Conservation (phyloP, 2,329 filamentous ascomycete genomes). For the Dothistroma pini region DNA sequence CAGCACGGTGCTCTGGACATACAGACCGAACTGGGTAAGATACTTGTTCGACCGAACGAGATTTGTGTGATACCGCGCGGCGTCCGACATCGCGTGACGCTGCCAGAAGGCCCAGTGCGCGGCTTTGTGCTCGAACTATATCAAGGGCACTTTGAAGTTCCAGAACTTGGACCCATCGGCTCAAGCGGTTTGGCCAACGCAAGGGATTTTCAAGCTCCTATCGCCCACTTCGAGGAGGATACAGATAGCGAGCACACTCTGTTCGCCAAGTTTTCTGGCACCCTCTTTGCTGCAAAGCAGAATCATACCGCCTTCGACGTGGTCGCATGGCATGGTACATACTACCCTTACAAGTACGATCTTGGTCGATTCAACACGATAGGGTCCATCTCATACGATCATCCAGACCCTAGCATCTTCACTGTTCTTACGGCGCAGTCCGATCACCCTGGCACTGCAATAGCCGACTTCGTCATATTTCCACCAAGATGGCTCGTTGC, state of each 20-base stretch:
- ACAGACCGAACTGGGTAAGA: constrained; percentile 62
- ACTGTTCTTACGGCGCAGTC: constrained; percentile 64
- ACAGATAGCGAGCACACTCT: constrained; percentile 56
- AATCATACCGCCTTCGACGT: constrained; percentile 67
- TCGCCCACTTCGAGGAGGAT: constrained; percentile 55
- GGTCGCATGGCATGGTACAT: constrained; percentile 69
- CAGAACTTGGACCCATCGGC: constrained; percentile 64
- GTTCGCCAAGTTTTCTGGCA: constrained; percentile 59
- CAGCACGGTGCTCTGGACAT: constrained; percentile 64
- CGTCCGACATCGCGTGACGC: constrained; percentile 59
- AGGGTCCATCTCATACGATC: constrained; percentile 58
- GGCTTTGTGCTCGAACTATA: constrained; percentile 67
- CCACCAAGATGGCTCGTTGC: constrained; percentile 67
- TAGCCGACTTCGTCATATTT: constrained; percentile 71
- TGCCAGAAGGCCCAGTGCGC: constrained; percentile 58
- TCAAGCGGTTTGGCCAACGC: constrained; percentile 63
- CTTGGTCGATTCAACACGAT: constrained; percentile 56
- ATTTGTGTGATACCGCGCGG: constrained; percentile 64
- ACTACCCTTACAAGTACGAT: constrained; percentile 59
- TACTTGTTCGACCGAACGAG: constrained; percentile 65
- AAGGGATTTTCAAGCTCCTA: constrained; percentile 62
- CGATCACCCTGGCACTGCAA: constrained; percentile 50
- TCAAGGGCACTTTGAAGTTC: constrained; percentile 61
- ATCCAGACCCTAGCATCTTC: constrained; percentile 64
- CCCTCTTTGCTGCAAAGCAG: constrained; percentile 59